Percentiles rank a stretch among this genome's conserved stretches.
Conservation (phyloP, 2,329 filamentous ascomycete genomes). For the Trichoderma simmonsii region DNA sequence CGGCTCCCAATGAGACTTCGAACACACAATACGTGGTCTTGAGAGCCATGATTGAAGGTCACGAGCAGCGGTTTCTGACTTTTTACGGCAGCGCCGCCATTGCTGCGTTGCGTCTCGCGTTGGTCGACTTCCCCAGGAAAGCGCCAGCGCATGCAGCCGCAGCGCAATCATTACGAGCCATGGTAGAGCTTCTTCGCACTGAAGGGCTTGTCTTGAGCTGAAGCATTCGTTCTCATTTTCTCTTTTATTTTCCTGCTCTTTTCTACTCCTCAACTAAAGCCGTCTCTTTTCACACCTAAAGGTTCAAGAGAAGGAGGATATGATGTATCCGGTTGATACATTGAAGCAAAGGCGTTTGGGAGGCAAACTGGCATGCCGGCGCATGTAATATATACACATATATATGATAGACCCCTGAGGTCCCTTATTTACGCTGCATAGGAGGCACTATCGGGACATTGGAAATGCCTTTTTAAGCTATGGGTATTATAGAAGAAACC, state of each 20-base stretch:
- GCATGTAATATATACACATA: background rate
- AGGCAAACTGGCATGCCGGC: background rate
- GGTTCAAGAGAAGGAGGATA: conserved; percentile 4
- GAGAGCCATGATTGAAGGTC: conserved; percentile 67
- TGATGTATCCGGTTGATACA: conserved; percentile 6
- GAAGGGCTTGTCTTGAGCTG: conserved; percentile 47
- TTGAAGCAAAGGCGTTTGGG: conserved; percentile 18
- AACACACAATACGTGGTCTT: conserved; percentile 71
- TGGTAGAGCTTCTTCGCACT: conserved; percentile 51
- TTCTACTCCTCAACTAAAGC: background rate
- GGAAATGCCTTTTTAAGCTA: background rate
- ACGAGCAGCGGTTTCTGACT: conserved; percentile 70
- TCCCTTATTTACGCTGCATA: background rate
- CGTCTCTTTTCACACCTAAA: background rate
- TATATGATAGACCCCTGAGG: conserved; percentile 3
- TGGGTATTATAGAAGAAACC: conserved; percentile 7
- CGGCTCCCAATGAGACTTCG: conserved; percentile 63
- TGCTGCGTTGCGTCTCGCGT: conserved; percentile 65
- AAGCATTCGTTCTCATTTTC: background rate
- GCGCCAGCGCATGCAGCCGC: conserved; percentile 47
- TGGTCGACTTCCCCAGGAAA: conserved; percentile 69
- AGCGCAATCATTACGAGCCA: conserved; percentile 49
- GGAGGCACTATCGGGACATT: background rate
- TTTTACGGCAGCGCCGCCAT: conserved; percentile 78
- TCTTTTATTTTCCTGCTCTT: background rate